Evolutionary conservation across 768 basidiomycete genomes (phyloP), one percentile per base, ranked within the genome.

Genomic region (Mycena venus): DNA sequence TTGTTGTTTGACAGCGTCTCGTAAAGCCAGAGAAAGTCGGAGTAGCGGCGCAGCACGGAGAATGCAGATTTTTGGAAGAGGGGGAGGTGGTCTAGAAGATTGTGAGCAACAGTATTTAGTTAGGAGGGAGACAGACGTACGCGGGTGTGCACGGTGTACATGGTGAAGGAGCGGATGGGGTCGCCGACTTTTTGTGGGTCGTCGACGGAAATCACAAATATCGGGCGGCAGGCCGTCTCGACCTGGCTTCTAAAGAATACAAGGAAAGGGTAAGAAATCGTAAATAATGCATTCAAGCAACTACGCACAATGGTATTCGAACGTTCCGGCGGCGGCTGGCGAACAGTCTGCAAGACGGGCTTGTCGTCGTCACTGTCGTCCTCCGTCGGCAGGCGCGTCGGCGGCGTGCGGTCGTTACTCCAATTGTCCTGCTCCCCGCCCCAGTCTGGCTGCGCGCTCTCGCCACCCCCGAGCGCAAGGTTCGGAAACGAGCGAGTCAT

Each of bases 161-260:
- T 96, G 14, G 95, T 98, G 80, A 96, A 98, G 19, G 93, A 91
- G 70, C 95, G 93, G 59, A 99, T 95, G 1, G 97, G 95, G 79
- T 97, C 96, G n/a, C 98, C 98, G 53, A 99, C 95, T 78, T 95
- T 96, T 77, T 99, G 97, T 7, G 98, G 98, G 83, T 99, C 98
- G 65, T 96, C 95, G n/a, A 99, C 96, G 0, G 94, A 91, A 75
- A 99, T 96, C 10, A 90, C 82, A 81, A 98, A 99, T 29, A 94
- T 86, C n/a, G 25, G 95, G 94, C 68, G 89, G 90, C 42, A 93
- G 78, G 1, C 87, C 87, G 67, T 86, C 88, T 62, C 91, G 67
- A 40, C 61, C 49, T 80, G 85, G 60, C 83, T 81, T 68, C 83
- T 83, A 70, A 7, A 47, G 4, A 21, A 21, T 19, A 0, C 40